Evolutionary conservation across 306 rosid genomes (phyloP).

Genomic region (Notholithocarpus densiflorus): DNA sequence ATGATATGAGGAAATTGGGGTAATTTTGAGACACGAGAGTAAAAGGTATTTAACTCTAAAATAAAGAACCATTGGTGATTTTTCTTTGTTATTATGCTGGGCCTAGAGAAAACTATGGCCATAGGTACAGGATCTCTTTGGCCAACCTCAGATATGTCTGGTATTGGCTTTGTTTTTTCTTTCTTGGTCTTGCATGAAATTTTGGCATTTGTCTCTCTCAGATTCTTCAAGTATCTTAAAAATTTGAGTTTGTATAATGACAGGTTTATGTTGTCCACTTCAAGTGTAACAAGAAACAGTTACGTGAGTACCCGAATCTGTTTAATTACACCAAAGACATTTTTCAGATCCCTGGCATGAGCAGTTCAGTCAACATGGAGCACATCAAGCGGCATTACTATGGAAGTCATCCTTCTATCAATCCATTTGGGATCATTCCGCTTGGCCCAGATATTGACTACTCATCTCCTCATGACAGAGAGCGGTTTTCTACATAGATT

Average conservation of each 20-base stretch:
- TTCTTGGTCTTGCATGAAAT: neutral
- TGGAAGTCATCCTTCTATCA: conserved; percentile 85
- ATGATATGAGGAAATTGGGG: neutral
- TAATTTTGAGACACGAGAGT: neutral
- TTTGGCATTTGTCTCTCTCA: neutral
- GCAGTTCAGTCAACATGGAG: conserved; percentile 70
- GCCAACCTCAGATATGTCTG: neutral
- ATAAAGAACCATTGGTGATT: neutral
- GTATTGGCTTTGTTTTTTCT: neutral
- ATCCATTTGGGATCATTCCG: conserved; percentile 80
- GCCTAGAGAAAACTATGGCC: neutral
- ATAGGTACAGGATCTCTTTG: neutral
- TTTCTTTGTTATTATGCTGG: neutral
- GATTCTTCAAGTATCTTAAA: neutral
- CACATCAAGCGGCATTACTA: conserved; percentile 79
- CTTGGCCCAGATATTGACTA: conserved; percentile 64
- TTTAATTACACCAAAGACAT: conserved; percentile 85
- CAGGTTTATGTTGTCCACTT: conserved; percentile 94
- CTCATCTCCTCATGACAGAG: conserved; percentile 67
- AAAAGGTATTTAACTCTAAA: neutral
- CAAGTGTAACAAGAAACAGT: conserved; percentile 89
- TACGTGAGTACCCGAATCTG: conserved; percentile 73
- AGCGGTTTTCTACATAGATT: conserved; percentile 56
- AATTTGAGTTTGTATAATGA: conserved; percentile 3
- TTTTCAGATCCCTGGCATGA: conserved; percentile 72